These are phyloP conservation scores for Effrenium voratum DNA, from an alignment of 73 alveolate species.

Conservation along the genomic window DNA sequence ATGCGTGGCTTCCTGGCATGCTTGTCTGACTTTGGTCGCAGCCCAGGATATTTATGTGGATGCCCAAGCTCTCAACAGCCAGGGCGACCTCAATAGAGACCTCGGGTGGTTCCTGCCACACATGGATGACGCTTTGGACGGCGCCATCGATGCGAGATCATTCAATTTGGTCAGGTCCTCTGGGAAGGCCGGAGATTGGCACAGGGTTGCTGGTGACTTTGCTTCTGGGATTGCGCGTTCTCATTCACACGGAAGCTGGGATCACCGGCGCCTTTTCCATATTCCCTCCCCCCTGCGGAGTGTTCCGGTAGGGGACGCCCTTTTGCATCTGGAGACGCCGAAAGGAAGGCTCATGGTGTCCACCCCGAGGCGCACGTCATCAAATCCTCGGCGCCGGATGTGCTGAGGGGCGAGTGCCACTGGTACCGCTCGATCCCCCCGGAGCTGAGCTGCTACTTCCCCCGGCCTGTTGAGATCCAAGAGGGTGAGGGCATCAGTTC, in stretches of 20 bases:
- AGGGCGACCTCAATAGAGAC: constrained; percentile 71
- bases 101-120: constrained; percentile 68
- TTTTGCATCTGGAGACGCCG: no score
- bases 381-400: constrained; percentile 55
- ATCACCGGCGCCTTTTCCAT: no score
- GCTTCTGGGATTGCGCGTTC: no score
- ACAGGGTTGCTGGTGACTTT: no score
- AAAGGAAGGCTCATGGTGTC: no score
- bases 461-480: constrained; percentile 44
- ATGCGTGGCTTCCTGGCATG: no score
- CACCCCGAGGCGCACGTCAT: no score
- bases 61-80: constrained; percentile 73
- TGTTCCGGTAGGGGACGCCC: no score
- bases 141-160: constrained; percentile 82
- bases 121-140: constrained; percentile 23
- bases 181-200: constrained; percentile 31
- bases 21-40: no score
- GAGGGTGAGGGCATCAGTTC: constrained; percentile 58
- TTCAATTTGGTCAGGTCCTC: constrained; percentile 62
- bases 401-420: constrained; percentile 70
- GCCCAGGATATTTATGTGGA: constrained; percentile 57
- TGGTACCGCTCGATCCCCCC: constrained; percentile 65
- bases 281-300: no score
- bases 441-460: constrained; percentile 41
- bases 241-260: no score